Evolutionary conservation across 78 protist genomes (phyloP).

Genomic region (Dictyostelium discoideum): DNA sequence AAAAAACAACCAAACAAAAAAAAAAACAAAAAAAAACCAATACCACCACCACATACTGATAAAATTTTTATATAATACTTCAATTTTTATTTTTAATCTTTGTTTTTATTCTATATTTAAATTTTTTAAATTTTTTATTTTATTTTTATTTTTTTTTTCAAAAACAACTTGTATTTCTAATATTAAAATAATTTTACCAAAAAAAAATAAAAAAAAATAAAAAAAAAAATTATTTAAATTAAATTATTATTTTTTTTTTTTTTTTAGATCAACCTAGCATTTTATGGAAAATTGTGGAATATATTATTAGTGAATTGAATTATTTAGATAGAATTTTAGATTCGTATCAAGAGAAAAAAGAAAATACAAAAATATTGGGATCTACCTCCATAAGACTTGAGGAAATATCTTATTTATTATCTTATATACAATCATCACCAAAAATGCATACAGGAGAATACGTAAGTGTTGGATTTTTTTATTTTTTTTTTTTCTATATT

Average conservation of each 20-base stretch:
- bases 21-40: too few relatives aligned
- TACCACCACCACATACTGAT: neutral
- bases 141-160: too few relatives aligned
- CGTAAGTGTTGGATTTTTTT: conserved; percentile 20
- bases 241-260: too few relatives aligned
- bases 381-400: conserved; percentile 42
- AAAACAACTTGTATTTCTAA: neutral
- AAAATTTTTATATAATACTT: neutral
- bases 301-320: conserved; percentile 56
- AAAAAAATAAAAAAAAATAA: too few relatives aligned
- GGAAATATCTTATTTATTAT: conserved; percentile 26
- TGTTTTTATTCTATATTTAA: too few relatives aligned
- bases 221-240: too few relatives aligned
- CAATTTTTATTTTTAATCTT: too few relatives aligned
- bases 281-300: conserved; percentile 62
- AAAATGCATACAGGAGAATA: conserved; percentile 50
- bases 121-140: too few relatives aligned
- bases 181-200: neutral
- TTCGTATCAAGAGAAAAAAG: conserved; percentile 26
- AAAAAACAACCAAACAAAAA: neutral
- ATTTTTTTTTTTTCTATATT: neutral
- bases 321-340: conserved; percentile 25
- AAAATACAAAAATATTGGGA: conserved; percentile 9
- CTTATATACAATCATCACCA: conserved; percentile 30
- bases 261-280: conserved; percentile 52